Percentiles rank a stretch among this genome's conserved stretches.
phyloP scores from a whole-genome alignment of 2,329 filamentous ascomycete genomes.

The Penicillium aurantiogriseum region DNA sequence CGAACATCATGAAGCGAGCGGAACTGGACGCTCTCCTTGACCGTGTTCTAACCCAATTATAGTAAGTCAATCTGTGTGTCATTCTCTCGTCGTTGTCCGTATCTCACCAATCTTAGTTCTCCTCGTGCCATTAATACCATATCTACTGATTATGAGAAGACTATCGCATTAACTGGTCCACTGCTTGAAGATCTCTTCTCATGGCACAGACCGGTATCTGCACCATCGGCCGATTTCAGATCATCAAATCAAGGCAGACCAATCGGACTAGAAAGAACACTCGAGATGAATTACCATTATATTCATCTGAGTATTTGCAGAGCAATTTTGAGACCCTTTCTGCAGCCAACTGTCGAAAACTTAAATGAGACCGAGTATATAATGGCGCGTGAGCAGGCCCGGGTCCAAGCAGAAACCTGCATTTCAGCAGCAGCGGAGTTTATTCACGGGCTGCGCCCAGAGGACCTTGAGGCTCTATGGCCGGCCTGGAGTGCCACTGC shows the following conservation, averaged over 20 bases:
- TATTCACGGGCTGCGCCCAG: neutral
- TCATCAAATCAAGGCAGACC: neutral
- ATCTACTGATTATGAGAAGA: neutral
- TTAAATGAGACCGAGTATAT: neutral
- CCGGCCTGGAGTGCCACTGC: neutral
- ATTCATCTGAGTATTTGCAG: neutral
- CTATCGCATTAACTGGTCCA: neutral
- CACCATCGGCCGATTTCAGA: neutral
- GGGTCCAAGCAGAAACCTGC: neutral
- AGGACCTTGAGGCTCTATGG: constrained; percentile 2
- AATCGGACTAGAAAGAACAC: neutral
- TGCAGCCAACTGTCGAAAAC: neutral
- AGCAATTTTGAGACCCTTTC: neutral
- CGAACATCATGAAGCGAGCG: neutral
- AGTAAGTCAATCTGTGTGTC: neutral
- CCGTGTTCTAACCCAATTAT: neutral
- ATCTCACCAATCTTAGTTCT: neutral
- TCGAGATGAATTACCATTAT: constrained; percentile 7
- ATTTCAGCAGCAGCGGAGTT: neutral
- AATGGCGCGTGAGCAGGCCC: neutral
- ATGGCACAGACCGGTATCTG: neutral
- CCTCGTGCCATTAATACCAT: neutral
- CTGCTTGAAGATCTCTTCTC: neutral
- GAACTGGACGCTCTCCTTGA: constrained; percentile 2
- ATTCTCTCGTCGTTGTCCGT: neutral